Evolutionary conservation across 176 grass and related monocot species (phyloP).

Genomic region (Thinopyrum elongatum): DNA sequence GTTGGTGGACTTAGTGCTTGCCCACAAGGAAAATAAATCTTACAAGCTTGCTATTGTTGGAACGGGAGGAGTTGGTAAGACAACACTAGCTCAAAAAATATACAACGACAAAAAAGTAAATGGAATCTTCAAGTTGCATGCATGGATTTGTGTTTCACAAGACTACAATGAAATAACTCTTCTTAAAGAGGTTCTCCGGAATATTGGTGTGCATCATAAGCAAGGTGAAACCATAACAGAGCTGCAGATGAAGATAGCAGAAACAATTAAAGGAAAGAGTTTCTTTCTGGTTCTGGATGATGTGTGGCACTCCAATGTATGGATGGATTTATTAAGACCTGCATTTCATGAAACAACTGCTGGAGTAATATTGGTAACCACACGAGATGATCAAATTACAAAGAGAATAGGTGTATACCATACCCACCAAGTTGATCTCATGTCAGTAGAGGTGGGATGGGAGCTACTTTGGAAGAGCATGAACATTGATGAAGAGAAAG

Average conservation of each 20-base stretch:
- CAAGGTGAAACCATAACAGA: conserved; percentile 9
- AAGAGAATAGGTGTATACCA: neutral
- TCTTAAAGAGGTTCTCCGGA: conserved; percentile 8
- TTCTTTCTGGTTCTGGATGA: conserved; percentile 46
- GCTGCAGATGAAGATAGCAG: neutral
- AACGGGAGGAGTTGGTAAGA: too few relatives aligned
- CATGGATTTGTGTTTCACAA: conserved; percentile 36
- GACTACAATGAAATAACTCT: neutral
- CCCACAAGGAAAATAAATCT: too few relatives aligned
- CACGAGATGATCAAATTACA: conserved; percentile 21
- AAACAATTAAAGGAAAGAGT: neutral
- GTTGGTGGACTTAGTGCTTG: too few relatives aligned
- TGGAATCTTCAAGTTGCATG: neutral
- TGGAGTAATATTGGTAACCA: conserved; percentile 21
- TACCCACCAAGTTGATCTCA: conserved; percentile 26
- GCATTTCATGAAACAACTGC: neutral
- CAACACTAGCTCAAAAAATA: too few relatives aligned
- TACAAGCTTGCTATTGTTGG: too few relatives aligned
- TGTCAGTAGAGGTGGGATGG: conserved; percentile 19
- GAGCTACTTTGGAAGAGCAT: conserved; percentile 32
- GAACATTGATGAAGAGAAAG: neutral
- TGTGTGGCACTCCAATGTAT: conserved; percentile 28
- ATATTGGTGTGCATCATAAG: neutral
- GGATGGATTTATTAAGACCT: conserved; percentile 4
- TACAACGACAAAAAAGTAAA: too few relatives aligned